These are phyloP conservation scores for Bipolaris oryzae DNA, from an alignment of 2,329 filamentous ascomycete species.

Conservation along the genomic window DNA sequence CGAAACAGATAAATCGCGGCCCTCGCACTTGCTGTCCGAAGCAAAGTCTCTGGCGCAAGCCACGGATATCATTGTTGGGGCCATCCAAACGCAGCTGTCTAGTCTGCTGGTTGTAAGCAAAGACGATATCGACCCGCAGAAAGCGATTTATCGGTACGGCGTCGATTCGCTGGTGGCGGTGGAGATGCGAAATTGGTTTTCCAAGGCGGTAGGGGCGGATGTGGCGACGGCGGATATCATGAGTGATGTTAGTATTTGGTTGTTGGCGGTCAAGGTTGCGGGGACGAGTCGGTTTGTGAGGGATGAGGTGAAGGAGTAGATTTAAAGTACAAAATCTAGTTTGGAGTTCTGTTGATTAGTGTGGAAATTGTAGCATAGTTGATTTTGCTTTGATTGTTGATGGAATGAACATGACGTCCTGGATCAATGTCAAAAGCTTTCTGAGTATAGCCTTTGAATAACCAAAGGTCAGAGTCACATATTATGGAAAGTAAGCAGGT, in stretches of 20 bases:
- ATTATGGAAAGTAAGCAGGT: no score
- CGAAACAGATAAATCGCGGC: conserved; percentile 9
- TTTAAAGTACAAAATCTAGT: no score
- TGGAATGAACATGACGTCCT: no score
- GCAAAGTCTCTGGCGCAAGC: conserved; percentile 15
- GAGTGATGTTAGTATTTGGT: conserved; percentile 17
- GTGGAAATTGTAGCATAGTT: no score
- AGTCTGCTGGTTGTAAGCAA: conserved; percentile 15
- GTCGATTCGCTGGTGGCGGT: conserved; percentile 36
- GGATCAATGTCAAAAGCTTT: no score
- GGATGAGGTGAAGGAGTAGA: conserved; percentile 12
- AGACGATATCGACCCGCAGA: conserved; percentile 31
- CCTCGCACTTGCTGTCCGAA: conserved; percentile 8
- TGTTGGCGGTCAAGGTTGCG: conserved; percentile 17
- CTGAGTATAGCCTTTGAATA: no score
- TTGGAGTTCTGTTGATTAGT: no score
- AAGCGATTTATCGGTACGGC: conserved; percentile 32
- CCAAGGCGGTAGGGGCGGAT: conserved; percentile 18
- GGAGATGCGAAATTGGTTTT: conserved; percentile 32
- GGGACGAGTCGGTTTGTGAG: conserved; percentile 18
- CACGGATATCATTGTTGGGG: conserved; percentile 19
- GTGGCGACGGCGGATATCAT: conserved; percentile 19
- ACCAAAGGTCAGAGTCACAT: no score
- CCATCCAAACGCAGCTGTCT: conserved; percentile 20
- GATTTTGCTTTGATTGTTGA: no score